Conservation (phyloP, 768 basidiomycete genomes). For the Butyriboletus loyo region DNA sequence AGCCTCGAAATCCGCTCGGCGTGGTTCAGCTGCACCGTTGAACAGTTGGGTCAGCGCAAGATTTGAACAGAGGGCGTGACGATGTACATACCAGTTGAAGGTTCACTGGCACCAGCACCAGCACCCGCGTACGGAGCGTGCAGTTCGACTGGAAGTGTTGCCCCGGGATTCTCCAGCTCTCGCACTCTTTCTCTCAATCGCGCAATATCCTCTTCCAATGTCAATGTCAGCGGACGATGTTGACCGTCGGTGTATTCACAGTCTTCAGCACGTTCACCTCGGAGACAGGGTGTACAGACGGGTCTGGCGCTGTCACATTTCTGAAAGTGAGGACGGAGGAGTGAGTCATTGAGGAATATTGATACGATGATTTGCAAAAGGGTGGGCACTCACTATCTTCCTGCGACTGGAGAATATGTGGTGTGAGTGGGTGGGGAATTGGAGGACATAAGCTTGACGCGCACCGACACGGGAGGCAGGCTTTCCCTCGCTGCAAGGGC, state of each 20-base stretch:
- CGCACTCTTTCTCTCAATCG: conserved; percentile 54
- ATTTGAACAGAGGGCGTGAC: neutral
- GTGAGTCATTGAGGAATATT: neutral
- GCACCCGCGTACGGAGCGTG: conserved; percentile 44
- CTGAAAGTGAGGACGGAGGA: conserved; percentile 28
- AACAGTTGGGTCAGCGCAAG: neutral
- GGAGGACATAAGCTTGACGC: conserved; percentile 7
- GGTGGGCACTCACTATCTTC: conserved; percentile 40
- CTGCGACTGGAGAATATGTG: conserved; percentile 35
- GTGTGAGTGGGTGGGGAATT: neutral
- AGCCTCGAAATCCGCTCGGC: neutral
- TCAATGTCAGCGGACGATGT: conserved; percentile 56
- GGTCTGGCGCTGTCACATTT: conserved; percentile 69
- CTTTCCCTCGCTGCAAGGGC: conserved; percentile 45
- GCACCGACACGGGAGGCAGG: conserved; percentile 52
- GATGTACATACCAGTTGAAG: conserved; percentile 2
- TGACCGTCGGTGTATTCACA: conserved; percentile 72
- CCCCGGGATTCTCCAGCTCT: conserved; percentile 55
- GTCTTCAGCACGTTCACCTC: conserved; percentile 58
- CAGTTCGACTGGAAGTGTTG: conserved; percentile 46
- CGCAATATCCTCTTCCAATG: conserved; percentile 56
- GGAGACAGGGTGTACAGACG: conserved; percentile 59
- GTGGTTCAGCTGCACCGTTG: neutral
- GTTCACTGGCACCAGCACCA: neutral
- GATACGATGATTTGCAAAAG: too few species aligned